These are phyloP conservation scores for Syzygium oleosum DNA, from an alignment of 345 rosid species.

Conservation along the genomic window DNA sequence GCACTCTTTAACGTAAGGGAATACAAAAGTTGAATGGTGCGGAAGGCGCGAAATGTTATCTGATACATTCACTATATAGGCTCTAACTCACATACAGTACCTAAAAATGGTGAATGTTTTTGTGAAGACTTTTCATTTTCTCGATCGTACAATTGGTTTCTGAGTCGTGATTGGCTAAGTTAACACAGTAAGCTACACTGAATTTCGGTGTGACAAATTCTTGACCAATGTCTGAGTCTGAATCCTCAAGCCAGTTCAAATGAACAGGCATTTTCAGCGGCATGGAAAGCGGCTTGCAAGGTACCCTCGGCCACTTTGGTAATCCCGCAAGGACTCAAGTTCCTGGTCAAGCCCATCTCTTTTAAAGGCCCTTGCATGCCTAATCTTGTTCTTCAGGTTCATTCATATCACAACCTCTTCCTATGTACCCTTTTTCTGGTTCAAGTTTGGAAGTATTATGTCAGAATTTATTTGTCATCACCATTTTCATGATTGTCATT, in stretches of 20 bases:
- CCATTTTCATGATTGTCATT: background rate
- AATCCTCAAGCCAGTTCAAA: background rate
- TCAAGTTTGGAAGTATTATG: background rate
- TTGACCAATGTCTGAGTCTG: background rate
- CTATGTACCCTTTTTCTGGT: background rate
- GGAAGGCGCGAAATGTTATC: background rate
- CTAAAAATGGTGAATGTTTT: background rate
- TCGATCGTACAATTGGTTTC: background rate
- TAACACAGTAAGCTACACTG: background rate
- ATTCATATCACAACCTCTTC: background rate
- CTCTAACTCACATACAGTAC: background rate
- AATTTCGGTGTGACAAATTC: background rate
- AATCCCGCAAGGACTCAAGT: conserved; percentile 37
- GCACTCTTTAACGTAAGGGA: background rate
- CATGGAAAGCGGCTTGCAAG: conserved; percentile 62
- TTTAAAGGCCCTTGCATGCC: conserved; percentile 68
- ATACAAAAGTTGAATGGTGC: background rate
- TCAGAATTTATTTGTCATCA: background rate
- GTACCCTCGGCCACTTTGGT: conserved; percentile 30
- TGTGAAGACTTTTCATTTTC: background rate
- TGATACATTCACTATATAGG: background rate
- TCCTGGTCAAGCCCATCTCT: conserved; percentile 40
- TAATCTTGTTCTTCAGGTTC: conserved; percentile 48
- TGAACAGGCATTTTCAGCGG: conserved; percentile 35
- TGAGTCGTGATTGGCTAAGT: background rate